Evolutionary conservation across 2,329 filamentous ascomycete species (phyloP), one percentile per base, ranked within the genome.

Genomic region (Talaromyces marneffei): DNA sequence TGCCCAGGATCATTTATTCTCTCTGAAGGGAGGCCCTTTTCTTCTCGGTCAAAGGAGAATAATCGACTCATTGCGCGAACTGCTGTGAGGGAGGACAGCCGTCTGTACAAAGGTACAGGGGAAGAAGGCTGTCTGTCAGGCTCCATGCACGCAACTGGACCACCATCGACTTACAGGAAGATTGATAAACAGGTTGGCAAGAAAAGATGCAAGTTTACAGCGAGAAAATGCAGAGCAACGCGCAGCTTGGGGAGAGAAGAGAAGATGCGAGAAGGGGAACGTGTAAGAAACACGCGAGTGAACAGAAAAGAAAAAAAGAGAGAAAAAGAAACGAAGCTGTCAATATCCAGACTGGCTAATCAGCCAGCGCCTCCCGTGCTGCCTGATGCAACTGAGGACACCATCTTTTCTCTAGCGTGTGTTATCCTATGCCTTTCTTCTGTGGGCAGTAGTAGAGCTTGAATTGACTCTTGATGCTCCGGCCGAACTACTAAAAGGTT

Each of bases 1-100:
- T 40, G 42, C 10, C 27, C 20, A 35, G 40, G n/a, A 7, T 20
- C 29, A 23, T 57, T 25, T 35, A 39, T 3, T 4, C 37, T 29
- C 16, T 27, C 55, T 20, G 55, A 46, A 37, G 60, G 60, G 16
- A 58, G 48, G 37, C 60, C 60, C 46, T 58, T 58, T 39, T 62
- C 60, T 46, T 62, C 60, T 39, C 44, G 54, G 31, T 58, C 60
- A 14, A 62, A 35, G 40, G 60, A 62, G 55, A 62, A 62, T 33
- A 62, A 27, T 4, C 60, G 54, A 29, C 39, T 57, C 55, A 58
- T 62, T 12, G 37, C 9, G 20, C 14, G 25, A 23, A 40, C 8
- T 18, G 57, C 52, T 35, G n/a, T 18, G 20, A 57, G 29, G 18
- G 57, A 42, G 12, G n/a, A 33, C 12, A 50, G 44, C 31, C 37